phyloP scores from a whole-genome alignment of 2,329 filamentous ascomycete species.

The Kalaharituber pfeilii region DNA sequence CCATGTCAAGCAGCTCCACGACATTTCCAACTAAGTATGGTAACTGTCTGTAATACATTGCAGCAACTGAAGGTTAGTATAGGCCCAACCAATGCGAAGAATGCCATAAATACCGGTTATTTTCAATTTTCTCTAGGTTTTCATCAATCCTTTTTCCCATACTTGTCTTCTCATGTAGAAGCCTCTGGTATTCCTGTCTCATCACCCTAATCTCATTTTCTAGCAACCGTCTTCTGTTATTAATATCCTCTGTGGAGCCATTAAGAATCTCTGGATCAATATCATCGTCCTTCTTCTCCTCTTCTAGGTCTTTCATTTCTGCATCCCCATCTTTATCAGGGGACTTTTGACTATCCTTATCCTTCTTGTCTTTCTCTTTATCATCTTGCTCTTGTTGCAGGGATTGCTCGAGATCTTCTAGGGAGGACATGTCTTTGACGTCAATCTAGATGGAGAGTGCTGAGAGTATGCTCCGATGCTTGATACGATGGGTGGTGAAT shows the following conservation, averaged over 20 bases:
- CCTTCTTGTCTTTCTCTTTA: conserved; percentile 37
- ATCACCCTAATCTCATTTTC: conserved; percentile 98
- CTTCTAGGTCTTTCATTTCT: conserved; percentile 71
- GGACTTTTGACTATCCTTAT: conserved; percentile 30
- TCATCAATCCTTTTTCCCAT: conserved; percentile 99
- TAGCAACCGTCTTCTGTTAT: conserved; percentile 73
- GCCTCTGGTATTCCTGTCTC: conserved; percentile 87
- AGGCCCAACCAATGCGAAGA: background rate
- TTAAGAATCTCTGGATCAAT: conserved; percentile 86
- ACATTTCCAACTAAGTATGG: conserved; percentile 98
- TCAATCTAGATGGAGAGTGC: background rate
- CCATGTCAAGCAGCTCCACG: conserved; percentile 88
- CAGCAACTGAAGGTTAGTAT: background rate
- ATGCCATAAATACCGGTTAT: conserved; percentile 57
- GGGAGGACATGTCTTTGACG: background rate
- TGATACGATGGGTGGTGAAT: background rate
- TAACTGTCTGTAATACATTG: conserved; percentile 53
- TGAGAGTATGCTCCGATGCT: no score
- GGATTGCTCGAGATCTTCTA: conserved; percentile 47
- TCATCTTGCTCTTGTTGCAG: conserved; percentile 53
- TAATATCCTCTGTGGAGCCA: conserved; percentile 85
- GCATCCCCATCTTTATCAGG: conserved; percentile 52
- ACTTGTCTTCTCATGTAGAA: conserved; percentile 84
- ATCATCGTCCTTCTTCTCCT: conserved; percentile 56
- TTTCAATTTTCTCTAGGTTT: conserved; percentile 96